Conservation (phyloP, 2,329 filamentous ascomycete species). For the Akanthomyces lecanii region DNA sequence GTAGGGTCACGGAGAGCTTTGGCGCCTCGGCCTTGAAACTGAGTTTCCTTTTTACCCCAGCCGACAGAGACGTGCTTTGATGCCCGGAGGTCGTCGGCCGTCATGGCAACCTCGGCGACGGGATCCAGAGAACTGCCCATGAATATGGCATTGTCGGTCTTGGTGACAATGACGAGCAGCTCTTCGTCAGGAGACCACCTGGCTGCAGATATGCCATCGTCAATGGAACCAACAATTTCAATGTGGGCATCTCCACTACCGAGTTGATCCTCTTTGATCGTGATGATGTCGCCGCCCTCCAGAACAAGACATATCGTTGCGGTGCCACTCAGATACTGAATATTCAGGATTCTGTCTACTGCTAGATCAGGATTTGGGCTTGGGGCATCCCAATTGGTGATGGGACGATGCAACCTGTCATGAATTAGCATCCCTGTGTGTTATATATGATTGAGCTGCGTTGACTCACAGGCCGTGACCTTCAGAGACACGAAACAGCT, state of each 20-base stretch:
- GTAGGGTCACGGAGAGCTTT: conserved; percentile 87
- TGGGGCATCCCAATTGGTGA: conserved; percentile 87
- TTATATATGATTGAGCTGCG: neutral
- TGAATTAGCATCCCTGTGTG: conserved; percentile 22
- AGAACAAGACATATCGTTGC: conserved; percentile 76
- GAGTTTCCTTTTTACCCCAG: conserved; percentile 97
- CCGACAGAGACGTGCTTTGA: conserved; percentile 94
- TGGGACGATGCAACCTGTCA: conserved; percentile 32
- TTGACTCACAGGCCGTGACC: conserved; percentile 41
- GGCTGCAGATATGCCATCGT: conserved; percentile 84
- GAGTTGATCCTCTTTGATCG: conserved; percentile 63
- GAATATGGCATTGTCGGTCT: conserved; percentile 73
- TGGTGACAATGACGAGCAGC: conserved; percentile 76
- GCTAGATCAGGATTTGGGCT: conserved; percentile 71
- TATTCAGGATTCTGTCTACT: conserved; percentile 69
- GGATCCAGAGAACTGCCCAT: conserved; percentile 92
- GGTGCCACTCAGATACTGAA: conserved; percentile 83
- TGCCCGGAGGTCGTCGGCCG: conserved; percentile 71
- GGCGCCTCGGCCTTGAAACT: conserved; percentile 90
- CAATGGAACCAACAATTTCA: conserved; percentile 92
- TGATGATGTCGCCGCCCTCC: conserved; percentile 84
- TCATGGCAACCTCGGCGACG: conserved; percentile 69
- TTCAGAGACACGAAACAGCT: conserved; percentile 57
- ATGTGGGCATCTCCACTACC: conserved; percentile 66
- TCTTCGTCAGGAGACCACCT: conserved; percentile 96